These are phyloP conservation scores for Ceratobasidium theobromae DNA, from an alignment of 1,284 basidiomycete species.

Conservation along the genomic window DNA sequence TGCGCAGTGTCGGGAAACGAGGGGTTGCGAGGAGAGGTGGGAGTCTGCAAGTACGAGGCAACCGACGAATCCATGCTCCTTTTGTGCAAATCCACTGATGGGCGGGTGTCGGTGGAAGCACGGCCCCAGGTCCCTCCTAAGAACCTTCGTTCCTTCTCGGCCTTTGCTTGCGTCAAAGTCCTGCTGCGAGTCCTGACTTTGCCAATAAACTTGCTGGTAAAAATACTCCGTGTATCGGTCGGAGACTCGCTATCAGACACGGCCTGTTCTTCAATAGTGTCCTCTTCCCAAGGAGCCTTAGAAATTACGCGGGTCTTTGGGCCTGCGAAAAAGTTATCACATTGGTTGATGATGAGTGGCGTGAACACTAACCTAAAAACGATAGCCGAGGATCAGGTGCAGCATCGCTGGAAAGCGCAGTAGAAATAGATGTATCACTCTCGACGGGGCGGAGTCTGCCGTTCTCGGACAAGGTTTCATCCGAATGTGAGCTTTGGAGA, in stretches of 20 bases:
- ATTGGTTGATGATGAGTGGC: neutral
- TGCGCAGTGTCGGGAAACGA: constrained; percentile 1
- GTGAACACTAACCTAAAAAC: constrained; percentile 14
- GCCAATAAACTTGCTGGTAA: constrained; percentile 21
- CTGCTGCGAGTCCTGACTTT: constrained; percentile 15
- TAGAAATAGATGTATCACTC: constrained; percentile 19
- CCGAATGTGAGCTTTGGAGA: neutral
- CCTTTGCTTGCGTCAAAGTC: constrained; percentile 8
- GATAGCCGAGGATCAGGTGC: constrained; percentile 3
- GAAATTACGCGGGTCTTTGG: constrained; percentile 33
- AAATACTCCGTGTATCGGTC: constrained; percentile 16
- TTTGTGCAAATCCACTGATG: constrained; percentile 22
- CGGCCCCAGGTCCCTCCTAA: constrained; percentile 23
- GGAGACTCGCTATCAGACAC: constrained; percentile 20
- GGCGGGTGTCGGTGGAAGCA: constrained; percentile 22
- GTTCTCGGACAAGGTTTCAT: constrained; percentile 18
- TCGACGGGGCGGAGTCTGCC: constrained; percentile 14
- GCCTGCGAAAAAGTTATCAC: constrained; percentile 2
- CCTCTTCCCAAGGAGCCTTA: constrained; percentile 33
- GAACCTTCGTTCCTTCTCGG: constrained; percentile 9
- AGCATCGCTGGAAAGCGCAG: neutral
- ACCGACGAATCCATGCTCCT: constrained; percentile 16
- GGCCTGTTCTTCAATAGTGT: constrained; percentile 10
- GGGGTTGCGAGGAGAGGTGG: constrained; percentile 18
- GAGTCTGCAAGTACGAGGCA: neutral